Evolutionary conservation across 495 filamentous ascomycete genomes (phyloP).

Genomic region (Neurospora sp.): DNA sequence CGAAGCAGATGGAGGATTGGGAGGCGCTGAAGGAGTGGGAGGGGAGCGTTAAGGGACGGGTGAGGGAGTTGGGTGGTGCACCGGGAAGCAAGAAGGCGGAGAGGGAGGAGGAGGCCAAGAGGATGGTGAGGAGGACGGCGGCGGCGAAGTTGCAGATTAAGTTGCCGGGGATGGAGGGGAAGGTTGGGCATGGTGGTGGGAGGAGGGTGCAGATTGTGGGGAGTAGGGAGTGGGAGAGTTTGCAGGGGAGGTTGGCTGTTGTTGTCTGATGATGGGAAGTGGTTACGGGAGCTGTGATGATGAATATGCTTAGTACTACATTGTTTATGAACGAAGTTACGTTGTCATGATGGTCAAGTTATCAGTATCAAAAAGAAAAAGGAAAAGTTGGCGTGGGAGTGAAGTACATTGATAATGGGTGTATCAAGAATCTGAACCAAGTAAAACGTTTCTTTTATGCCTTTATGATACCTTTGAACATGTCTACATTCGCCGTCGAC

Average conservation of each 20-base stretch:
- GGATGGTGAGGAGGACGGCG: constrained; percentile 24
- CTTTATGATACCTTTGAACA: too few species aligned
- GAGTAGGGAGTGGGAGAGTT: constrained; percentile 32
- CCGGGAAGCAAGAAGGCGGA: constrained; percentile 2
- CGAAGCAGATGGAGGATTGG: constrained; percentile 32
- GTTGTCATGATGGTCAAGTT: neutral
- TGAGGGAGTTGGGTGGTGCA: constrained; percentile 19
- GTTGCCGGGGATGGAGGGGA: constrained; percentile 31
- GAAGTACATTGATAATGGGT: neutral
- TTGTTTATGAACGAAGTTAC: neutral
- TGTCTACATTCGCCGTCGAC: too few species aligned
- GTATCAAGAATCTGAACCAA: neutral
- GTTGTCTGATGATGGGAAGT: constrained; percentile 1
- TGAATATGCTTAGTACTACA: neutral
- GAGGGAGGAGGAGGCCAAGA: constrained; percentile 6
- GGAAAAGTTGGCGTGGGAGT: neutral
- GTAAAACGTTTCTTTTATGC: neutral
- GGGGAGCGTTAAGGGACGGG: constrained; percentile 26
- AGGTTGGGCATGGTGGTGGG: constrained; percentile 14
- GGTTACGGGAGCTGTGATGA: neutral
- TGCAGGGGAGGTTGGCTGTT: constrained; percentile 23
- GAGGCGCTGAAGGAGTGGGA: constrained; percentile 34
- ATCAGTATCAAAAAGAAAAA: neutral
- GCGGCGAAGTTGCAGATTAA: constrained; percentile 39
- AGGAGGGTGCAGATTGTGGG: constrained; percentile 31